Percentiles rank a stretch among this genome's conserved stretches.
These are phyloP conservation scores for Coemansia sp. DNA, from an alignment of 192 early-diverging fungal species.

Conservation along the genomic window DNA sequence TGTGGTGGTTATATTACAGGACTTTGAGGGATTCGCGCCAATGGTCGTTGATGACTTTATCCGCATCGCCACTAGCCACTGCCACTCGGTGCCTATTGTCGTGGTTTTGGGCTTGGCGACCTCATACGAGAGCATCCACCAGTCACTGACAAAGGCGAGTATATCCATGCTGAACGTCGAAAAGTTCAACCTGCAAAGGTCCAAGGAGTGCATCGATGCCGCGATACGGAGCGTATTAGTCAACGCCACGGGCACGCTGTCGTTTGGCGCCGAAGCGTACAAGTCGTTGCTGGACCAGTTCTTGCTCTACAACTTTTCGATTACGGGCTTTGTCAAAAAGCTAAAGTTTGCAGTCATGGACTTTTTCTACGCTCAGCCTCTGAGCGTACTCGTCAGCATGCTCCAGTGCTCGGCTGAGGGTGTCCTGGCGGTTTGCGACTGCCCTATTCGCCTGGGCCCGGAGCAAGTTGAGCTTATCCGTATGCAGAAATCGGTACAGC, in stretches of 20 bases:
- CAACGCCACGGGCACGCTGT: slow-evolving; percentile 47
- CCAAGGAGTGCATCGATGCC: slow-evolving; percentile 65
- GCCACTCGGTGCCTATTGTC: slow-evolving; percentile 68
- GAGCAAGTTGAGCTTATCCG: slow-evolving; percentile 65
- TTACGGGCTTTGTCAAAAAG: slow-evolving; percentile 66
- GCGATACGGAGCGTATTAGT: slow-evolving; percentile 63
- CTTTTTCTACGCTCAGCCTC: slow-evolving; percentile 81
- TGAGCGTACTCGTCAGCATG: slow-evolving; percentile 62
- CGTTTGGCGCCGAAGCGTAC: slow-evolving; percentile 69
- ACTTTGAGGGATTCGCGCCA: slow-evolving; percentile 82
- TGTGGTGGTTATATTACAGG: slow-evolving; percentile 76
- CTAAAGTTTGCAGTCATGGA: slow-evolving; percentile 85
- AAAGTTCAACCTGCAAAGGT: slow-evolving; percentile 76
- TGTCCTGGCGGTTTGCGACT: slow-evolving; percentile 9
- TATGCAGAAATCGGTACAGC: slow-evolving; percentile 68
- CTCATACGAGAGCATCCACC: slow-evolving; percentile 75
- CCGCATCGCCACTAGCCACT: slow-evolving; percentile 63
- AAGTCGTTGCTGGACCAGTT: slow-evolving; percentile 78
- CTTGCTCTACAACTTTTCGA: slow-evolving; percentile 75
- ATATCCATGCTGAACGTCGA: slow-evolving; percentile 71
- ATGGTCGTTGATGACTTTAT: slow-evolving; percentile 72
- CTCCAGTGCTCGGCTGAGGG: slow-evolving; percentile 3
- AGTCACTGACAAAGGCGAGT: slow-evolving; percentile 71
- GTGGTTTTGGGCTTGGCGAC: slow-evolving; percentile 86
- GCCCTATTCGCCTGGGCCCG: slow-evolving; percentile 32